Evolutionary conservation across 345 rosid species (phyloP).

Genomic region (Cardiospermum halicacabum): DNA sequence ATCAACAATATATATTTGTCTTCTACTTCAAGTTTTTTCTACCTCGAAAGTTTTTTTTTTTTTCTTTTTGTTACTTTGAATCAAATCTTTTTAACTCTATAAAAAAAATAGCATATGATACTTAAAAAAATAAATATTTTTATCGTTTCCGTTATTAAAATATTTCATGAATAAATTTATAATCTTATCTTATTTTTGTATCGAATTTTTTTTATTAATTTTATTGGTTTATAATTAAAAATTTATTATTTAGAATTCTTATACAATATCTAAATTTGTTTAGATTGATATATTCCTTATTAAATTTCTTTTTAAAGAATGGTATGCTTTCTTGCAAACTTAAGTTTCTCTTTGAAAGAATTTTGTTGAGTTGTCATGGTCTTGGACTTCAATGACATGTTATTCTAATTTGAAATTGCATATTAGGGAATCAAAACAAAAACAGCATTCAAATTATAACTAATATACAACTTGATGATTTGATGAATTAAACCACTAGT

Average conservation of each 20-base stretch:
- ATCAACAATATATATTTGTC: slow-evolving; percentile 9
- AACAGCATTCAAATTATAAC: background rate
- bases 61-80: slow-evolving; percentile 29
- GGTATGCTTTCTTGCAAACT: background rate
- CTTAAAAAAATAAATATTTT: too few relatives aligned
- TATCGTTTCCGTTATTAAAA: too few relatives aligned
- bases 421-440: too few relatives aligned
- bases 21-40: slow-evolving; percentile 30
- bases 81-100: slow-evolving; percentile 23
- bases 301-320: background rate
- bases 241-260: too few relatives aligned
- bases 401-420: slow-evolving; percentile 10
- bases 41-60: slow-evolving; percentile 23
- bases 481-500: background rate
- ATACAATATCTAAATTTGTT: too few relatives aligned
- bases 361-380: slow-evolving; percentile 22
- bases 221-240: too few relatives aligned
- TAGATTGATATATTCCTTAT: too few relatives aligned
- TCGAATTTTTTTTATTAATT: too few relatives aligned
- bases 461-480: background rate
- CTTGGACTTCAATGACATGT: slow-evolving; percentile 18
- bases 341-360: slow-evolving; percentile 5
- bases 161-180: background rate
- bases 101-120: background rate
- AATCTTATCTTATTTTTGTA: too few relatives aligned